These are phyloP conservation scores for Phialemonium atrogriseum DNA, from an alignment of 2,329 filamentous ascomycete species.

Conservation along the genomic window DNA sequence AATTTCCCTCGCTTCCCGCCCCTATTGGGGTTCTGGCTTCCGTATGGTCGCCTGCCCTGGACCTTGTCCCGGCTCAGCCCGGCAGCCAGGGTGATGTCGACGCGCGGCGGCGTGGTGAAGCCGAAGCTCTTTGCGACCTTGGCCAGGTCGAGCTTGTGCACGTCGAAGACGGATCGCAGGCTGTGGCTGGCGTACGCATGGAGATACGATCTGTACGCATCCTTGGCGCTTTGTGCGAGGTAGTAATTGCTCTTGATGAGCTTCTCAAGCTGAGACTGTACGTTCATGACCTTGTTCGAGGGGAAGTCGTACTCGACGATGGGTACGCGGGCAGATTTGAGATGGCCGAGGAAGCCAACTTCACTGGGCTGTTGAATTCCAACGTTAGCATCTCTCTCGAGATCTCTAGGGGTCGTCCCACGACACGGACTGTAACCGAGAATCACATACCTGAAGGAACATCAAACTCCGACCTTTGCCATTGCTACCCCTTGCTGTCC, in stretches of 20 bases:
- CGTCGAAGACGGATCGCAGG: slow-evolving; percentile 75
- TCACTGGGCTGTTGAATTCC: slow-evolving; percentile 89
- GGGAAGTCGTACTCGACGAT: slow-evolving; percentile 97
- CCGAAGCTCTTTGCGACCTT: slow-evolving; percentile 83
- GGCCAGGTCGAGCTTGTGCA: slow-evolving; percentile 71
- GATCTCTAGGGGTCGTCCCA: too few species aligned
- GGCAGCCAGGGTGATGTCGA: slow-evolving; percentile 70
- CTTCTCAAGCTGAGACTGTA: slow-evolving; percentile 87
- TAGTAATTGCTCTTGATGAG: slow-evolving; percentile 95
- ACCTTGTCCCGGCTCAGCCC: slow-evolving; percentile 66
- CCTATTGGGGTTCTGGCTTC: too few species aligned
- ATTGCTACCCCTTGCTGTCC: slow-evolving; percentile 79
- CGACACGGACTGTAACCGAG: too few species aligned
- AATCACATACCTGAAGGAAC: too few species aligned
- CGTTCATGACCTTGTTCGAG: slow-evolving; percentile 80
- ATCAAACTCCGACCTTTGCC: slow-evolving; percentile 82
- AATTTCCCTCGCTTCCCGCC: slow-evolving; percentile 51
- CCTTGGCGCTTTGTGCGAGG: slow-evolving; percentile 76
- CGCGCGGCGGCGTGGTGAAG: slow-evolving; percentile 66
- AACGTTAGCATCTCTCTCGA: too few species aligned
- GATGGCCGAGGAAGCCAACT: slow-evolving; percentile 82
- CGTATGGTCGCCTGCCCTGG: slow-evolving; percentile 59
- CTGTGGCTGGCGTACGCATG: slow-evolving; percentile 90
- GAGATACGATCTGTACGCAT: slow-evolving; percentile 80
- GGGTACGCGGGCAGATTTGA: slow-evolving; percentile 86